Evolutionary conservation across 129 eudicot genomes (phyloP).

Genomic region (Escallonia herrerae): DNA sequence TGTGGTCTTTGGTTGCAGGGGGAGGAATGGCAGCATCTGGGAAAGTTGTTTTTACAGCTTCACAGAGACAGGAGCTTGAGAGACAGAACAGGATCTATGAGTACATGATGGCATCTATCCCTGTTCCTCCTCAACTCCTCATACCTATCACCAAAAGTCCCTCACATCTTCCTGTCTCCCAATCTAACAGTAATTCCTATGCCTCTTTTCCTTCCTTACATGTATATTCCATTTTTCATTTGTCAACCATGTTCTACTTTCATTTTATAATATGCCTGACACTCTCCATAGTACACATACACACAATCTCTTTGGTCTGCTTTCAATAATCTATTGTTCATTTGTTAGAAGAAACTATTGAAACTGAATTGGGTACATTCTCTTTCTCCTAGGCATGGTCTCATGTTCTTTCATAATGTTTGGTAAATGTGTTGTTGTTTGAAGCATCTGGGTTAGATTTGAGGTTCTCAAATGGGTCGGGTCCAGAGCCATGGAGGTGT

Average conservation of each 20-base stretch:
- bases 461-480: conserved; percentile 48
- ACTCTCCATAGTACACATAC: too few species aligned
- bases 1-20: conserved; percentile 20
- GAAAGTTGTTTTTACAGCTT: conserved; percentile 46
- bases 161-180: conserved; percentile 16
- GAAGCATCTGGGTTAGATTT: conserved; percentile 34
- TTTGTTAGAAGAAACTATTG: too few species aligned
- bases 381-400: too few species aligned
- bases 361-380: too few species aligned
- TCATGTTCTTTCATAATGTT: neutral
- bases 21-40: conserved; percentile 28
- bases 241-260: too few species aligned
- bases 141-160: conserved; percentile 20
- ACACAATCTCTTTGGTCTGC: neutral
- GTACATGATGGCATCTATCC: conserved; percentile 57
- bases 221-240: neutral
- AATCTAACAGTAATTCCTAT: conserved; percentile 40
- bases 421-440: neutral
- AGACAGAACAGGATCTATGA: conserved; percentile 62
- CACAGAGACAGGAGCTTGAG: conserved; percentile 71
- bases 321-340: neutral
- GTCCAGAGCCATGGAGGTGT: conserved; percentile 87
- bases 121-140: conserved; percentile 59
- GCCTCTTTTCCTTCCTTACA: neutral
- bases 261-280: neutral